Base-by-base conservation (phyloP, 2,329 filamentous ascomycete genomes). In the Mycocentrospora acerina region DNA sequence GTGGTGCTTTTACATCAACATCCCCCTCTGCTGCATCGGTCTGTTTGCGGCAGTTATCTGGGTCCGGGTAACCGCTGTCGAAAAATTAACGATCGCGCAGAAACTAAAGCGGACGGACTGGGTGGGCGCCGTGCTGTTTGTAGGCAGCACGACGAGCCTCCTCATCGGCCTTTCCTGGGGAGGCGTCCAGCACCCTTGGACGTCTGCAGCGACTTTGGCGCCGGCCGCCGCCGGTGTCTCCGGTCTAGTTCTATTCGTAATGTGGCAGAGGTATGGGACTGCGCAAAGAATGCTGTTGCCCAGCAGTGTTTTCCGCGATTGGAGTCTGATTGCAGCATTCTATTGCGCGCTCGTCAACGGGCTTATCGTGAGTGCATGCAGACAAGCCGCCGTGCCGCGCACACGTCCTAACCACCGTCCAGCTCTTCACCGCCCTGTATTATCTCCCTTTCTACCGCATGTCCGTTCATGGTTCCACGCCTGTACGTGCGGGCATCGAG, bases 1-100 rank as follows among this genome's bases (percentile, higher is more conserved):
- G 7, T 85, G 81, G 81, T 76, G 85, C 9, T 83, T 84, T 55
- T 86, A 77, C 73, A 72, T 83, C 50, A 85, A 84, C 48, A 63
- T 83, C 2, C 79, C 80, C 2, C 75, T 83, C 52, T 69, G 74
- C 19, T 76, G 66, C 2, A 40, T 79, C n/a, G 74, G 73, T 12
- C 48, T 73, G 25, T 60, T 79, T 47, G 65, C 79, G 12, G 62
- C 72, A 0, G 29, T 81, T 16, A 82, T 80, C 61, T 64, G 83
- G 12, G 7, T 25, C 24, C 24, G 12, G 24, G 7, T 25, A 12
- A 7, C 24, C 7, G 24, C 24, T 25, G 7, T 25, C 12, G 24
- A 12, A 25, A 25, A 25, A 25, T 12, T n/a, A n/a, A n/a, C n/a
- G n/a, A n/a, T n/a, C n/a, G n/a, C n/a, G n/a, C n/a, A n/a, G 12